These are phyloP conservation scores for Rhodomyrtus psidioides DNA, from an alignment of 441 rosid species.

Conservation along the genomic window DNA sequence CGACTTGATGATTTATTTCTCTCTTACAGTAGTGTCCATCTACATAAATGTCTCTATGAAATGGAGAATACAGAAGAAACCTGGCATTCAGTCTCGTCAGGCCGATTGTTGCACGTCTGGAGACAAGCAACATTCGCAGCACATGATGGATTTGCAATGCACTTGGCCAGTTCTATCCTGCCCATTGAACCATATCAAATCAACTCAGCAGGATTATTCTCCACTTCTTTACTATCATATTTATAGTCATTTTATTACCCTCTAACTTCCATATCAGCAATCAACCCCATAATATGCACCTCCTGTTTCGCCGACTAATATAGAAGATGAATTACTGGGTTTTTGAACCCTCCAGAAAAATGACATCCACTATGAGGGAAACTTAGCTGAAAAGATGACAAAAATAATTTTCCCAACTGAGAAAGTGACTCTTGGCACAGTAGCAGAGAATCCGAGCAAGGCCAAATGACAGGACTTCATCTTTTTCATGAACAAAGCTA, in stretches of 20 bases:
- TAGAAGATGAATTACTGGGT: not conserved
- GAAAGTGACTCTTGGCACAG: not conserved
- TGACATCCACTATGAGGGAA: not conserved
- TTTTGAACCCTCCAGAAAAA: not conserved
- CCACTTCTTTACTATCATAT: not conserved
- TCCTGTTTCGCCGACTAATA: not conserved
- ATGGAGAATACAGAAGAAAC: slow-evolving; percentile 23
- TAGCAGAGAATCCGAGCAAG: not conserved
- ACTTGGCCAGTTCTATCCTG: slow-evolving; percentile 90
- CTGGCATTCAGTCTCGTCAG: slow-evolving; percentile 97
- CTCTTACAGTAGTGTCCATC: not conserved
- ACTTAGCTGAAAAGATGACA: not conserved
- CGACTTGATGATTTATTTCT: not conserved
- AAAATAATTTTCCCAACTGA: not conserved
- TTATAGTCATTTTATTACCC: not conserved
- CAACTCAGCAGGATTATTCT: not conserved
- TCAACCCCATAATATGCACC: not conserved
- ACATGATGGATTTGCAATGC: slow-evolving; percentile 81
- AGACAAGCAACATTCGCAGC: slow-evolving; percentile 93
- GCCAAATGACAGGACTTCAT: not conserved
- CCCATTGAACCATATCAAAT: slow-evolving; percentile 4
- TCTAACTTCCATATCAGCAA: not conserved
- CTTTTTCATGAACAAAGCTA: not conserved
- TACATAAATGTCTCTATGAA: not conserved
- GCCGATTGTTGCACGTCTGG: slow-evolving; percentile 91